phyloP scores from a whole-genome alignment of 2,329 filamentous ascomycete species.

The Cordyceps javanica region DNA sequence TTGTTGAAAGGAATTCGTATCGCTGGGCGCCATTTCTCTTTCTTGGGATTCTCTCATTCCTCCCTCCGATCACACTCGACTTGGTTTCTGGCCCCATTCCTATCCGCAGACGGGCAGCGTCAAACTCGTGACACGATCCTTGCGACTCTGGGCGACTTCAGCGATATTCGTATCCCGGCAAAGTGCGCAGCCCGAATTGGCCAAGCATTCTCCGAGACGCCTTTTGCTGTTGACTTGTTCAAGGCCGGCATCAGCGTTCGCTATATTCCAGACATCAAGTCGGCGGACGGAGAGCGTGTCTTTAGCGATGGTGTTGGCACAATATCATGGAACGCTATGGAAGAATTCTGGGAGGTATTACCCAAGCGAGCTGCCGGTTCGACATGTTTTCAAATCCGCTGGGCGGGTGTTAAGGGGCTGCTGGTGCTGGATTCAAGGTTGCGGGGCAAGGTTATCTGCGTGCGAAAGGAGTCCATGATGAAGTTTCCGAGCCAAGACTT shows the following conservation, averaged over 20 bases:
- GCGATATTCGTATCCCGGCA: conserved; percentile 44
- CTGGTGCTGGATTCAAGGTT: conserved; percentile 61
- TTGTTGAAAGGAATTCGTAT: conserved; percentile 56
- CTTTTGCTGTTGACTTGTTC: conserved; percentile 51
- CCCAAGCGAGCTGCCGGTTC: conserved; percentile 43
- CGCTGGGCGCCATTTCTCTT: conserved; percentile 55
- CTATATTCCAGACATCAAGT: conserved; percentile 46
- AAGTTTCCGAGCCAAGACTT: conserved; percentile 60
- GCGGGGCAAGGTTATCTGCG: conserved; percentile 47
- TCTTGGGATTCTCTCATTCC: conserved; percentile 75
- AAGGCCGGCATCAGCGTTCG: conserved; percentile 28
- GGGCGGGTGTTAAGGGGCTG: conserved; percentile 71
- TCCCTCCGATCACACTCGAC: conserved; percentile 65
- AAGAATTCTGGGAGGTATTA: conserved; percentile 51
- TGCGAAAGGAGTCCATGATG: conserved; percentile 67
- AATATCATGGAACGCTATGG: conserved; percentile 55
- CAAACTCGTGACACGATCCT: conserved; percentile 41
- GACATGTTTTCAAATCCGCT: conserved; percentile 69
- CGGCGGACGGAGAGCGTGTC: conserved; percentile 40
- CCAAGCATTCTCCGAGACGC: conserved; percentile 70
- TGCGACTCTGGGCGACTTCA: conserved; percentile 42
- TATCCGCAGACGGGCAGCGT: conserved; percentile 24
- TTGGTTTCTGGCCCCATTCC: conserved; percentile 53
- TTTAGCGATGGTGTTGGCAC: conserved; percentile 80
- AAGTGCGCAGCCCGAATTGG: conserved; percentile 54